Evolutionary conservation across 306 rosid species (phyloP).

Genomic region (Pterocarpus santalinus): DNA sequence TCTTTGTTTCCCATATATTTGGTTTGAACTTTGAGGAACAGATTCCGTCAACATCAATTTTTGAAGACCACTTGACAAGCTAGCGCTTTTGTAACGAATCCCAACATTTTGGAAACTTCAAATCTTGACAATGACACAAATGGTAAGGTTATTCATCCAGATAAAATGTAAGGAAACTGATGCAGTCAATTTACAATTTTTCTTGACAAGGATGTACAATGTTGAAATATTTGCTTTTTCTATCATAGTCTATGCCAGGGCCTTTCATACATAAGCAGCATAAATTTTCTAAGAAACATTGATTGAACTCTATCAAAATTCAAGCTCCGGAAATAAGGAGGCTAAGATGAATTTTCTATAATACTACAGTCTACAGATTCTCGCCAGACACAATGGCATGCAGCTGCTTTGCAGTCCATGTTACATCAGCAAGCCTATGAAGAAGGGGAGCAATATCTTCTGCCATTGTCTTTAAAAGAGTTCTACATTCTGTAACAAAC

Average conservation of each 20-base stretch:
- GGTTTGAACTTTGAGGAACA: too few relatives aligned
- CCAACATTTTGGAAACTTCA: not conserved
- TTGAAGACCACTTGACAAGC: too few relatives aligned
- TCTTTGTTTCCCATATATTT: too few relatives aligned
- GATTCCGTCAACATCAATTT: too few relatives aligned
- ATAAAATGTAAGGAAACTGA: conserved; percentile 8
- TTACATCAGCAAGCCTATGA: conserved; percentile 59
- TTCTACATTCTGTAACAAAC: conserved; percentile 64
- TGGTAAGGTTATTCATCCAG: not conserved
- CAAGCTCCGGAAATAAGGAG: not conserved
- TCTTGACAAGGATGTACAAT: conserved; percentile 24
- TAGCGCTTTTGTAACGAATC: not conserved
- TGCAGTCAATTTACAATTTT: conserved; percentile 34
- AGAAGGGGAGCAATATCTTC: conserved; percentile 69
- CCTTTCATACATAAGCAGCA: not conserved
- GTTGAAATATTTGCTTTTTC: conserved; percentile 26
- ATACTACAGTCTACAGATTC: conserved; percentile 44
- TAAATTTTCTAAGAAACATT: not conserved
- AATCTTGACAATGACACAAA: conserved; percentile 8
- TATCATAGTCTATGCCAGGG: conserved; percentile 12
- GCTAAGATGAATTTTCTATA: conserved; percentile 1
- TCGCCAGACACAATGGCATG: conserved; percentile 55
- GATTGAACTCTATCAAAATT: conserved; percentile 18
- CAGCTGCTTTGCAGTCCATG: conserved; percentile 75
- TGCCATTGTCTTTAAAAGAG: conserved; percentile 65